A percentile compares a stretch with the other conserved stretches of the same genome.
These are phyloP conservation scores for Candida corydali DNA, from an alignment of 805 yeast species.

Conservation along the genomic window DNA sequence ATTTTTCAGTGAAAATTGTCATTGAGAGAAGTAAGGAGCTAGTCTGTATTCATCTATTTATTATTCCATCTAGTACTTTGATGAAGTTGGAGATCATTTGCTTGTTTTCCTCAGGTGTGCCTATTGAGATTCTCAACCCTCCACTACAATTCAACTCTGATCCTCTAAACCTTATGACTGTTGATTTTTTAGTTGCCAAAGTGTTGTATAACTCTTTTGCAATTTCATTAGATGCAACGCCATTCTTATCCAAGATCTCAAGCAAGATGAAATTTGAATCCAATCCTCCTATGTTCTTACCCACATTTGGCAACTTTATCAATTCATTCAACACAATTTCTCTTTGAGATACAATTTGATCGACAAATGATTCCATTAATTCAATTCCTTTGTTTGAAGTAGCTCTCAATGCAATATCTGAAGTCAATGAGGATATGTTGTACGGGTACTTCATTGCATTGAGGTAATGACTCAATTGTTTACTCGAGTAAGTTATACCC, in stretches of 20 bases:
- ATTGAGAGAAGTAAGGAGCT: not conserved
- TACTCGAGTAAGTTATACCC: conserved; percentile 71
- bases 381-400: conserved; percentile 50
- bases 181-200: conserved; percentile 68
- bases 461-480: conserved; percentile 58
- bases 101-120: conserved; percentile 73
- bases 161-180: conserved; percentile 91
- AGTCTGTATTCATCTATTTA: not conserved
- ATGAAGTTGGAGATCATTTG: conserved; percentile 48
- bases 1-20: not conserved
- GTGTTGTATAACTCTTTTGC: conserved; percentile 65
- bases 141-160: conserved; percentile 86
- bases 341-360: conserved; percentile 53
- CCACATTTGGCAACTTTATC: conserved; percentile 57
- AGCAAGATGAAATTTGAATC: conserved; percentile 84
- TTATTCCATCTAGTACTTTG: conserved; percentile 17
- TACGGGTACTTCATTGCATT: conserved; percentile 96
- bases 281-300: conserved; percentile 72
- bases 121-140: conserved; percentile 81
- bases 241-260: conserved; percentile 59
- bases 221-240: conserved; percentile 60
- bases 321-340: conserved; percentile 48
- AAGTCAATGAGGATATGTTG: conserved; percentile 79
- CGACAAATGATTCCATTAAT: conserved; percentile 55
- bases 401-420: conserved; percentile 74